Conservation (phyloP, 139 green algal genomes). For the Tetraselmis striata region DNA sequence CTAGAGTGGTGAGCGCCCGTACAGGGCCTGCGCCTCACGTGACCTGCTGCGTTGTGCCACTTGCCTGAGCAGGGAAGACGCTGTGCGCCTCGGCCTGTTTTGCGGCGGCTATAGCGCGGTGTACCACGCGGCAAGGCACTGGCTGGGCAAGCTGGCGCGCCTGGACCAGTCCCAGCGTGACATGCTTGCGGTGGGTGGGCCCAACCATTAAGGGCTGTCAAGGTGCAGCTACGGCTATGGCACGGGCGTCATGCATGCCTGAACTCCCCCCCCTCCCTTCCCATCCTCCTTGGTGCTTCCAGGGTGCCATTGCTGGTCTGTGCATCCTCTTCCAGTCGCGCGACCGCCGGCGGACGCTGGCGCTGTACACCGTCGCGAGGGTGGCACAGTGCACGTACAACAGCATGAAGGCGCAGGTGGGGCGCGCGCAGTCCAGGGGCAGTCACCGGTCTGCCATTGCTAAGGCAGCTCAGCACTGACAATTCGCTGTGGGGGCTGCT, state of each 20-base stretch:
- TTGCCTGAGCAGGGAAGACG: conserved; percentile 14
- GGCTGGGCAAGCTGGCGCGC: background rate
- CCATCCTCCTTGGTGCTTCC: background rate
- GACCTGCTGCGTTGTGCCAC: background rate
- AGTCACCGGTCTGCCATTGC: too few relatives aligned
- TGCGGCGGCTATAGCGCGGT: conserved; percentile 14
- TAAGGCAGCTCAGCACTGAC: too few relatives aligned
- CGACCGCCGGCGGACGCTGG: conserved; percentile 29
- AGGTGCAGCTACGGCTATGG: too few relatives aligned
- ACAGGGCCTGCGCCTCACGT: too few relatives aligned
- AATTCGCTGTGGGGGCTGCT: background rate
- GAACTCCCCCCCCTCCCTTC: background rate
- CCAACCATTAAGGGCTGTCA: too few relatives aligned
- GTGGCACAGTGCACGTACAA: conserved; percentile 33
- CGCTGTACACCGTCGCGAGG: conserved; percentile 35
- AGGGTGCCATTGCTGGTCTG: conserved; percentile 20
- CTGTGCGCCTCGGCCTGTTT: conserved; percentile 17
- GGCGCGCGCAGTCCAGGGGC: too few relatives aligned
- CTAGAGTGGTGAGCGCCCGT: too few relatives aligned
- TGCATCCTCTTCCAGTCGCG: conserved; percentile 32
- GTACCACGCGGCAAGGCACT: conserved; percentile 7
- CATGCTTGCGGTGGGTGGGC: conserved; percentile 24
- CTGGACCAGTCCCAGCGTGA: background rate
- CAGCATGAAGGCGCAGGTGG: conserved; percentile 18
- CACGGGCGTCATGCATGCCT: too few relatives aligned